A percentile compares a stretch with the other conserved stretches of the same genome.
Conservation (phyloP, 352 stramenopile genomes). For the Hyphochytrium catenoides region DNA sequence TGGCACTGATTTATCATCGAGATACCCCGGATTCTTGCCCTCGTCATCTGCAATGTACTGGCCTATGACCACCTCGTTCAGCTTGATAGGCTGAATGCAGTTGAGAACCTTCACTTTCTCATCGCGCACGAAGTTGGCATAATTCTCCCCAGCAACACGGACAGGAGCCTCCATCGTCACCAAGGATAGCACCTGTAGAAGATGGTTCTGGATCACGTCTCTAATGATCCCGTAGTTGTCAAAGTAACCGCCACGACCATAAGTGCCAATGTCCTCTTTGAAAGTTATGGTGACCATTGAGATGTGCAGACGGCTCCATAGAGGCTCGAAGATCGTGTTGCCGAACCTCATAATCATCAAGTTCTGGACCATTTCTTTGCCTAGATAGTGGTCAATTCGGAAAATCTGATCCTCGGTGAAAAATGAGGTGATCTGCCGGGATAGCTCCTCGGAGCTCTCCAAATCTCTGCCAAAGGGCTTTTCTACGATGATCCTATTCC, state of each 20-base stretch:
- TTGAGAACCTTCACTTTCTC: constrained; percentile 95
- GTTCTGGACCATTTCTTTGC: constrained; percentile 98
- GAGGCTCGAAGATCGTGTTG: constrained; percentile 88
- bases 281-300: constrained; percentile 88
- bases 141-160: constrained; percentile 51
- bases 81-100: constrained; percentile 68
- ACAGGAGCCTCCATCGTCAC: constrained; percentile 86
- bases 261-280: constrained; percentile 89
- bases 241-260: constrained; percentile 89
- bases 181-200: constrained; percentile 92
- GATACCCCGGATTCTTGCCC: constrained; percentile 59
- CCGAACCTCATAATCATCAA: constrained; percentile 84
- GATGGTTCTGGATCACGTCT: constrained; percentile 97
- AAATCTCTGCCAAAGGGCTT: constrained; percentile 95
- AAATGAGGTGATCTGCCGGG: constrained; percentile 50
- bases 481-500: constrained; percentile 90
- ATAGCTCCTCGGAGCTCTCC: constrained; percentile 69
- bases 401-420: constrained; percentile 73
- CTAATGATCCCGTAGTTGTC: constrained; percentile 95
- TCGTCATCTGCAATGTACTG: constrained; percentile 75
- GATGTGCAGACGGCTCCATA: constrained; percentile 91
- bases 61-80: constrained; percentile 88
- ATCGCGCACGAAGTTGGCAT: constrained; percentile 78
- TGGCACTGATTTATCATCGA: constrained; percentile 81
- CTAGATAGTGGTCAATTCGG: constrained; percentile 89